phyloP scores from a whole-genome alignment of 371 early-diverging fungal genomes.

The Mortierella sp. region DNA sequence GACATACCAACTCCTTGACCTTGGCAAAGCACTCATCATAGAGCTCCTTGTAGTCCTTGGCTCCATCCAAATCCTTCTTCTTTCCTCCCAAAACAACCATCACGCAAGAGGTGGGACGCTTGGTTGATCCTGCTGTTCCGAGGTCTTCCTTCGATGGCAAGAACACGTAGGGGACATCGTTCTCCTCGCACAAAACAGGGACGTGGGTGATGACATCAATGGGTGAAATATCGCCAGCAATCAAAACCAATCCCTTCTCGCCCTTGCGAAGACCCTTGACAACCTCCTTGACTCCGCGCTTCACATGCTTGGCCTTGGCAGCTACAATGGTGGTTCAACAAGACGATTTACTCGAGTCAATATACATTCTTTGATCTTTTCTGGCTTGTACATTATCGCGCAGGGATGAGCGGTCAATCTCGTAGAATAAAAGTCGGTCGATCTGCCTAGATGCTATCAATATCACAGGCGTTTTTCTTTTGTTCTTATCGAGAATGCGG shows the following conservation, averaged over 20 bases:
- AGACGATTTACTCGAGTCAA: background rate
- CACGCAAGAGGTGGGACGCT: constrained; percentile 94
- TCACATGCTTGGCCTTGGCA: constrained; percentile 89
- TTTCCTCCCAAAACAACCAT: constrained; percentile 90
- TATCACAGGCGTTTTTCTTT: background rate
- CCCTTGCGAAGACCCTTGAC: constrained; percentile 96
- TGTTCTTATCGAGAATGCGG: background rate
- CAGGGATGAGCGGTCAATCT: background rate
- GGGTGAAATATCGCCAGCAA: constrained; percentile 98
- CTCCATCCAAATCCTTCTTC: constrained; percentile 74
- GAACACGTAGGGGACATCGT: constrained; percentile 95
- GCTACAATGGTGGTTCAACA: constrained; percentile 68
- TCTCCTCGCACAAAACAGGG: constrained; percentile 98
- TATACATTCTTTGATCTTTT: background rate
- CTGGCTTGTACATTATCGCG: background rate
- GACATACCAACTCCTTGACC: constrained; percentile 76
- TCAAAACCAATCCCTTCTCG: constrained; percentile 91
- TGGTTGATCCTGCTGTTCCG: constrained; percentile 91
- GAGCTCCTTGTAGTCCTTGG: constrained; percentile 86
- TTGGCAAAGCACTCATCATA: constrained; percentile 81
- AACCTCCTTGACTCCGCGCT: constrained; percentile 98
- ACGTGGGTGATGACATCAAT: constrained; percentile 98
- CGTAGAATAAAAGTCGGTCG: background rate
- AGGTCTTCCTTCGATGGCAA: constrained; percentile 95
- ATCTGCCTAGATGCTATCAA: background rate